Evolutionary conservation across 164 flowering plant species (phyloP).

Genomic region (Vitis rupestris): DNA sequence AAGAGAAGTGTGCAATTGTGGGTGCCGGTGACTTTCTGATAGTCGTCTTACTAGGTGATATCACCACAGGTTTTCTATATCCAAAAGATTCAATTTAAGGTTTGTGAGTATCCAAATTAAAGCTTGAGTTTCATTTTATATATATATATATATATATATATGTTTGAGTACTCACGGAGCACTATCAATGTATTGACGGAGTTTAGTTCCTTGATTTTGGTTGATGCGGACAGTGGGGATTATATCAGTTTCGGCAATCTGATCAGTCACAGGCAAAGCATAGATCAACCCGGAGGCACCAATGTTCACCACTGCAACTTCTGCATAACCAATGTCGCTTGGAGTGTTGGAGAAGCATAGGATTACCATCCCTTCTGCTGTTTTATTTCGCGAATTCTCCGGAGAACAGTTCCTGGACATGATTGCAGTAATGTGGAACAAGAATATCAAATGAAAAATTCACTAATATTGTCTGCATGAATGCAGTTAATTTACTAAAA

Average conservation of each 20-base stretch:
- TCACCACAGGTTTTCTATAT: conserved; percentile 35
- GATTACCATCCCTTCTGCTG: conserved; percentile 36
- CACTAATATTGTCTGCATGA: too few relatives aligned
- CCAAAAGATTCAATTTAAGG: conserved; percentile 1
- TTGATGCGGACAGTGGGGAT: conserved; percentile 51
- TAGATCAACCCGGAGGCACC: conserved; percentile 51
- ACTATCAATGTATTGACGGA: conserved; percentile 5
- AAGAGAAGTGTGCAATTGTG: conserved; percentile 54
- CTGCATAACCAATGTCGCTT: conserved; percentile 32
- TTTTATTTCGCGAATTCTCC: conserved; percentile 21
- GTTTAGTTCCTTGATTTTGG: conserved; percentile 46
- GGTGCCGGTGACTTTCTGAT: conserved; percentile 57
- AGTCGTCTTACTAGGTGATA: conserved; percentile 39
- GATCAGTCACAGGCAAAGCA: conserved; percentile 36
- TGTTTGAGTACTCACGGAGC: too few relatives aligned
- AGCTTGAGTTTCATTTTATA: too few relatives aligned
- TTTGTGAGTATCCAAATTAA: too few relatives aligned
- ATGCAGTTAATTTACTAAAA: too few relatives aligned
- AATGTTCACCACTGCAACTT: conserved; percentile 29
- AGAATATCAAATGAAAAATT: too few relatives aligned
- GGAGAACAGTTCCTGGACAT: conserved; percentile 33
- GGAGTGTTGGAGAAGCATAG: conserved; percentile 55
- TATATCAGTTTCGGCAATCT: conserved; percentile 35
- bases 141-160: too few relatives aligned
- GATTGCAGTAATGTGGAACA: too few relatives aligned